A percentile compares a stretch with the other conserved stretches of the same genome.
phyloP scores from a whole-genome alignment of 495 filamentous ascomycete genomes.

The Choiromyces venosus region DNA sequence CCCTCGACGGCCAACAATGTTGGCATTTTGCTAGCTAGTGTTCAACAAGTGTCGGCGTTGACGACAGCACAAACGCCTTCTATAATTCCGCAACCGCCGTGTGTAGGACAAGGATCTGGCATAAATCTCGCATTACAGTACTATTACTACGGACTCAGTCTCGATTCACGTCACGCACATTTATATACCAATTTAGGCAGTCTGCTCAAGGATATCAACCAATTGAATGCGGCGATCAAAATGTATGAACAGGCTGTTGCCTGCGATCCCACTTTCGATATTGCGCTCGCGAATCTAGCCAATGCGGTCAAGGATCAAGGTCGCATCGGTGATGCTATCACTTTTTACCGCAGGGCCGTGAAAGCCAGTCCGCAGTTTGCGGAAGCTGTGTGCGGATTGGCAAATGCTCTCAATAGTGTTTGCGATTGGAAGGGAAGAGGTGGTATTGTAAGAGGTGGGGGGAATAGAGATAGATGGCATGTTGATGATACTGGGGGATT shows the following conservation, averaged over 20 bases:
- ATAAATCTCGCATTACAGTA: conserved; percentile 84
- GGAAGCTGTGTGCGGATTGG: conserved; percentile 92
- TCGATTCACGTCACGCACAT: conserved; percentile 91
- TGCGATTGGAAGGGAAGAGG: conserved; percentile 92
- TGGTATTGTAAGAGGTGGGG: conserved; percentile 66
- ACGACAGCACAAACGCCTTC: conserved; percentile 28
- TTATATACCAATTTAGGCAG: conserved; percentile 96
- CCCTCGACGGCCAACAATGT: conserved; percentile 99
- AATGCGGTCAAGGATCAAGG: conserved; percentile 99
- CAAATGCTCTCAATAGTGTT: conserved; percentile 93
- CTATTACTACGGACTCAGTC: conserved; percentile 84
- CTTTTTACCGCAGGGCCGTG: conserved; percentile 86
- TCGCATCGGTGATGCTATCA: conserved; percentile 82
- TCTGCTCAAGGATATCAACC: conserved; percentile 92
- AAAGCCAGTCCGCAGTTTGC: conserved; percentile 90
- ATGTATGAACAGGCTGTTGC: conserved; percentile 96
- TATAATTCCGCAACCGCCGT: conserved; percentile 44
- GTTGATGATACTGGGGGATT: conserved; percentile 83
- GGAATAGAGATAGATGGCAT: conserved; percentile 85
- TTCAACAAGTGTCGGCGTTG: conserved; percentile 66
- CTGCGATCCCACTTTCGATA: conserved; percentile 90
- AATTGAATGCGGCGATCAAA: conserved; percentile 80
- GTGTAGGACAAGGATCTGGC: conserved; percentile 78
- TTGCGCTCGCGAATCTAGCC: conserved; percentile 91
- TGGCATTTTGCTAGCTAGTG: conserved; percentile 87